Percentiles rank a stretch among this genome's conserved stretches.
These are phyloP conservation scores for Penicillium ochrochloron DNA, from an alignment of 495 filamentous ascomycete species.

Conservation along the genomic window DNA sequence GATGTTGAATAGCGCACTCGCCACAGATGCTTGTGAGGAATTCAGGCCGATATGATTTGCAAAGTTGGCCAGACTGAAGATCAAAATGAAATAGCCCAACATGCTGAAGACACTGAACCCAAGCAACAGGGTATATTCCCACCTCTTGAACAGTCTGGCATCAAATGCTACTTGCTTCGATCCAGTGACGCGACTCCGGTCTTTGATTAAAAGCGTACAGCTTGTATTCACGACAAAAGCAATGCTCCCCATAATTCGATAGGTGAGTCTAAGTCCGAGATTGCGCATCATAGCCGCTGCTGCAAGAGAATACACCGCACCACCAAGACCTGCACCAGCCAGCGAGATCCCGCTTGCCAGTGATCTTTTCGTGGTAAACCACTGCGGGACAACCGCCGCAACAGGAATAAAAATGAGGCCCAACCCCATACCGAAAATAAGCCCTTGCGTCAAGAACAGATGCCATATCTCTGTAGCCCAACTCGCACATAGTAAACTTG, in stretches of 20 bases:
- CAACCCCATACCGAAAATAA: conserved; percentile 55
- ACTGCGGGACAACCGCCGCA: conserved; percentile 53
- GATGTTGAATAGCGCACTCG: conserved; percentile 71
- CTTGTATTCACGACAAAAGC: conserved; percentile 4
- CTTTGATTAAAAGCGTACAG: conserved; percentile 1
- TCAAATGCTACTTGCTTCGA: conserved; percentile 1
- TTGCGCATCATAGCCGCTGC: background rate
- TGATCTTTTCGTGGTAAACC: conserved; percentile 54
- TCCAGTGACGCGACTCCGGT: background rate
- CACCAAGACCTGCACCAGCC: conserved; percentile 55
- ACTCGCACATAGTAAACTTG: conserved; percentile 50
- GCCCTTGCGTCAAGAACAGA: conserved; percentile 55
- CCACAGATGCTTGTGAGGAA: conserved; percentile 63
- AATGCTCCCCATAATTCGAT: background rate
- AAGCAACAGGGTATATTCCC: background rate
- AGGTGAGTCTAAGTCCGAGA: background rate
- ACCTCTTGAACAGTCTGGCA: background rate
- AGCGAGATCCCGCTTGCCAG: conserved; percentile 56
- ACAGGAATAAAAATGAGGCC: conserved; percentile 55
- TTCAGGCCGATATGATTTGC: conserved; percentile 65
- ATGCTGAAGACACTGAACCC: conserved; percentile 9
- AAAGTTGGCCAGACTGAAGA: conserved; percentile 76
- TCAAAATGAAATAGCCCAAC: conserved; percentile 71
- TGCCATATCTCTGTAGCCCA: conserved; percentile 55
- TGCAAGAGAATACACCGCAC: conserved; percentile 19